These are phyloP conservation scores for Ceratobasidium sp. DNA, from an alignment of 1,284 basidiomycete species.

Conservation along the genomic window DNA sequence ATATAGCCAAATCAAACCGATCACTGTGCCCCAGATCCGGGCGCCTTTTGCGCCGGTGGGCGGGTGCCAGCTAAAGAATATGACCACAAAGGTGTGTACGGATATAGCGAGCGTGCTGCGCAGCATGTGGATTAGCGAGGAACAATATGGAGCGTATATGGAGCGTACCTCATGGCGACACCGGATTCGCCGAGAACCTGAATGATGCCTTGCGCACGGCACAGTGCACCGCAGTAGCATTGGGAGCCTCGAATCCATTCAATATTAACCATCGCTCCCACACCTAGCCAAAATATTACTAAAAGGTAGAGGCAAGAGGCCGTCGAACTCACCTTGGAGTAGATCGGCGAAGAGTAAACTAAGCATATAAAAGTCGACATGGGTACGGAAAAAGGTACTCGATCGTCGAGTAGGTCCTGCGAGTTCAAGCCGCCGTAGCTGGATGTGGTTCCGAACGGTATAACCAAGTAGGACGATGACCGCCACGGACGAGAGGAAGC, in stretches of 20 bases:
- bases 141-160: background rate
- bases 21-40: conserved; percentile 46
- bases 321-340: conserved; percentile 41
- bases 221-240: conserved; percentile 49
- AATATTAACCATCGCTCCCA: conserved; percentile 38
- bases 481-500: conserved; percentile 26
- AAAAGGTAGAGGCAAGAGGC: background rate
- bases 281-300: background rate
- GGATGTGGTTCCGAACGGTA: conserved; percentile 34
- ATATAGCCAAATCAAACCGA: conserved; percentile 47
- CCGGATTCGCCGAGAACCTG: conserved; percentile 48
- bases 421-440: conserved; percentile 35
- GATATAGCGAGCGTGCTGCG: conserved; percentile 45
- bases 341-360: conserved; percentile 48
- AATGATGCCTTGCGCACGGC: conserved; percentile 49
- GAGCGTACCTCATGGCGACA: conserved; percentile 46
- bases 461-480: conserved; percentile 36
- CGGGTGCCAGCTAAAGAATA: conserved; percentile 49
- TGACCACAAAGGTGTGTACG: conserved; percentile 48
- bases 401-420: conserved; percentile 37
- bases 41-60: conserved; percentile 29
- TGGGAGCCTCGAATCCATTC: conserved; percentile 38
- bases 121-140: conserved; percentile 22
- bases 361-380: conserved; percentile 49
- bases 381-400: conserved; percentile 44